A percentile compares a stretch with the other conserved stretches of the same genome.
Conservation (phyloP, 805 yeast species). For the Isabelozyma gotoi region DNA sequence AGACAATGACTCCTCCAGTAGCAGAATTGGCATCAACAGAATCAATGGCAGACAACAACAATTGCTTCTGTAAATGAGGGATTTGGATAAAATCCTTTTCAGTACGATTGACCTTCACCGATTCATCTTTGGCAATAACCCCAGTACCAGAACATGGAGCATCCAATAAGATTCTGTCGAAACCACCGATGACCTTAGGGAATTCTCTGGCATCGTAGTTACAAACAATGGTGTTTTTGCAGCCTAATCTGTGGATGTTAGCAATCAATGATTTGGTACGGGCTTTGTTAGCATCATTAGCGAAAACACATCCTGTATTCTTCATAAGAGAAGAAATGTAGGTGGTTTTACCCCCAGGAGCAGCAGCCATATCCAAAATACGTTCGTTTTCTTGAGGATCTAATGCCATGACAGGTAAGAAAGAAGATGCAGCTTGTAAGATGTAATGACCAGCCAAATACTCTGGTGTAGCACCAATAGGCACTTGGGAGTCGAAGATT, state of each 20-base stretch:
- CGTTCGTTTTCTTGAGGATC: conserved; percentile 98
- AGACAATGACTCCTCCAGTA: conserved; percentile 92
- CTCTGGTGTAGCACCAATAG: conserved; percentile 99
- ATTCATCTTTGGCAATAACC: conserved; percentile 95
- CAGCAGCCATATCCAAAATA: conserved; percentile 97
- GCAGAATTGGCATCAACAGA: conserved; percentile 91
- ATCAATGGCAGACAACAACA: conserved; percentile 91
- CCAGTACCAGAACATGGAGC: conserved; percentile 99
- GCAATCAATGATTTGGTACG: conserved; percentile 96
- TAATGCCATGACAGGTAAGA: conserved; percentile 95
- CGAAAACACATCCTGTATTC: conserved; percentile 95
- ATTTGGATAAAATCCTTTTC: conserved; percentile 96
- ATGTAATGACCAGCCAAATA: conserved; percentile 97
- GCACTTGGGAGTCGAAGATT: conserved; percentile 97
- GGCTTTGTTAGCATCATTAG: conserved; percentile 95
- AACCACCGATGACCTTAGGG: conserved; percentile 97
- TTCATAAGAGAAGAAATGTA: conserved; percentile 95
- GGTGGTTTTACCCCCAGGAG: conserved; percentile 99
- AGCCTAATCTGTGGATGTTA: conserved; percentile 94
- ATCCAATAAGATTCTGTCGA: conserved; percentile 90
- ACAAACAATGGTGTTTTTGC: conserved; percentile 94
- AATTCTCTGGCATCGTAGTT: conserved; percentile 98
- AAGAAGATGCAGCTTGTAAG: conserved; percentile 97
- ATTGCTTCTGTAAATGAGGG: conserved; percentile 94
- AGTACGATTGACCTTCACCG: conserved; percentile 89